Evolutionary conservation across 495 filamentous ascomycete species (phyloP).

Genomic region (Rhypophila decipiens): DNA sequence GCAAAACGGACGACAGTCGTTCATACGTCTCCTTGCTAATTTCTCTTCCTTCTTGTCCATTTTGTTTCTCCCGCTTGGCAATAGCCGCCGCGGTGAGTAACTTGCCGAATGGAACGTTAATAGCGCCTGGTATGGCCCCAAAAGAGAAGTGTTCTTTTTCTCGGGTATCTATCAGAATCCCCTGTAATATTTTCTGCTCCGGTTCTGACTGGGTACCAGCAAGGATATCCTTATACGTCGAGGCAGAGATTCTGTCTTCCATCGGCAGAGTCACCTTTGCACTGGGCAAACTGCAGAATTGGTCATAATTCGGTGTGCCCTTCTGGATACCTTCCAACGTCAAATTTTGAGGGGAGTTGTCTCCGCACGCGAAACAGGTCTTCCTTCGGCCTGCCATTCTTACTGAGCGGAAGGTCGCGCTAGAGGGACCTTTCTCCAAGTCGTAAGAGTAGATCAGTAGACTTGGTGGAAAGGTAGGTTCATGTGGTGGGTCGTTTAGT

Average conservation of each 20-base stretch:
- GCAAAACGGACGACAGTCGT: too few relatives aligned
- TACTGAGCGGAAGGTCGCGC: constrained; percentile 66
- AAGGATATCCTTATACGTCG: constrained; percentile 49
- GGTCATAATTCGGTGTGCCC: constrained; percentile 67
- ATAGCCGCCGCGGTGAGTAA: constrained; percentile 33
- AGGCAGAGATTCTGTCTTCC: constrained; percentile 57
- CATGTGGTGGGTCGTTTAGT: constrained; percentile 13
- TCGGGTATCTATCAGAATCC: constrained; percentile 68
- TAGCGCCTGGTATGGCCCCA: constrained; percentile 61
- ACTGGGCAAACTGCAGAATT: constrained; percentile 59
- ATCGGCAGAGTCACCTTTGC: constrained; percentile 29
- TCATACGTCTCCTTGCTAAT: not conserved
- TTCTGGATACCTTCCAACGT: constrained; percentile 54
- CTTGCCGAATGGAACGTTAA: constrained; percentile 70
- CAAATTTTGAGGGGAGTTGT: constrained; percentile 43
- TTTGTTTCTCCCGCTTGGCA: constrained; percentile 14
- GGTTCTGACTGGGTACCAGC: constrained; percentile 78
- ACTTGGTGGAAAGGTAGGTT: constrained; percentile 23
- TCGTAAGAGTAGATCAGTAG: constrained; percentile 71
- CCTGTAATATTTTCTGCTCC: too few relatives aligned
- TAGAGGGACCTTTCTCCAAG: constrained; percentile 24
- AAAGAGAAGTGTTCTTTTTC: constrained; percentile 83
- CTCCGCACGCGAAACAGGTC: constrained; percentile 71
- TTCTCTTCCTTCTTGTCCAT: not conserved
- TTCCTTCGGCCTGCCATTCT: constrained; percentile 59